These are phyloP conservation scores for Lathyrus sativus DNA, from an alignment of 306 rosid species.

Conservation along the genomic window DNA sequence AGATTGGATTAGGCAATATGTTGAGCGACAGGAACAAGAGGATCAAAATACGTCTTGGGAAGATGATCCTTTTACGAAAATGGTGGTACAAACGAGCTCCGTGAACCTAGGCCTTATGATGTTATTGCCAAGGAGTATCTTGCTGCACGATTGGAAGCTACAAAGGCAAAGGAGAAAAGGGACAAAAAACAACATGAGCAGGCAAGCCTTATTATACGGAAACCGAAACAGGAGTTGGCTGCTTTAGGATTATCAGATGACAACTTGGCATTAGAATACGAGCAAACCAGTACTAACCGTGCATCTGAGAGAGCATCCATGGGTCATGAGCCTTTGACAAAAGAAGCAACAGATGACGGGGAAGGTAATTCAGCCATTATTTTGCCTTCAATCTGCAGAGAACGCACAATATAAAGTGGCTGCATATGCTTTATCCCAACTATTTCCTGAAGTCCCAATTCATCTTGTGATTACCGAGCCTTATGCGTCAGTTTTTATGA, in stretches of 20 bases:
- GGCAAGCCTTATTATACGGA: conserved; percentile 70
- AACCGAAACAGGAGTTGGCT: conserved; percentile 78
- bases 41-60: conserved; percentile 74
- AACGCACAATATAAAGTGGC: no score
- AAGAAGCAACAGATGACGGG: conserved; percentile 26
- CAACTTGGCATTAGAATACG: conserved; percentile 62
- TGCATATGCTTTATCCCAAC: no score
- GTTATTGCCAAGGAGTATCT: conserved; percentile 77
- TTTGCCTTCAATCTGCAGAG: no score
- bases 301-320: conserved; percentile 45
- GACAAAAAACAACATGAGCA: conserved; percentile 75
- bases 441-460: no score
- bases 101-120: conserved; percentile 69
- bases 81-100: conserved; percentile 48
- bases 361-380: conserved; percentile 34
- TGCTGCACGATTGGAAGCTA: conserved; percentile 82
- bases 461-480: no score
- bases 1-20: conserved; percentile 87
- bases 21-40: conserved; percentile 84
- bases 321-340: conserved; percentile 44
- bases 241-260: conserved; percentile 75
- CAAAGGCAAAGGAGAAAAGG: conserved; percentile 68
- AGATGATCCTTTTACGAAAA: conserved; percentile 53
- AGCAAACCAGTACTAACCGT: conserved; percentile 49
- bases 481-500: no score